Percentiles rank a stretch among this genome's conserved stretches.
phyloP scores from a whole-genome alignment of 306 rosid species.

The Castanospermum australe region DNA sequence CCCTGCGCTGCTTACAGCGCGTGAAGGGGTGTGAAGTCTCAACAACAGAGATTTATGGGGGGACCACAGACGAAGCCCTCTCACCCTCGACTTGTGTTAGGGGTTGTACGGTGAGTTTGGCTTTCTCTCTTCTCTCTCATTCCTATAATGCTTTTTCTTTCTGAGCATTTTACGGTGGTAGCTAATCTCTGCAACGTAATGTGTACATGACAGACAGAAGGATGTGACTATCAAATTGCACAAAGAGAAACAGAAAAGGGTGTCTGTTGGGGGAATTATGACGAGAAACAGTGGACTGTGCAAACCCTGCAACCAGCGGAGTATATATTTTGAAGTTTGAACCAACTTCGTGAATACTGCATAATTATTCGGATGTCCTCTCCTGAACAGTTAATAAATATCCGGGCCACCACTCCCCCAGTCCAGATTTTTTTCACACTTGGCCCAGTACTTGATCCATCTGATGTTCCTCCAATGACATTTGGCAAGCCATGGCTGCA shows the following conservation, averaged over 20 bases:
- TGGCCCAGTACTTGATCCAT: too few species aligned
- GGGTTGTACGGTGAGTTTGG: constrained; percentile 35
- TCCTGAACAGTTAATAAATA: neutral
- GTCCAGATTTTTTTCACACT: neutral
- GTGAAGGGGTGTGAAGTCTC: constrained; percentile 21
- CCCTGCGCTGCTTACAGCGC: neutral
- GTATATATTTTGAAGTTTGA: constrained; percentile 91
- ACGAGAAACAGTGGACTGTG: constrained; percentile 25
- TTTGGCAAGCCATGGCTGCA: too few species aligned
- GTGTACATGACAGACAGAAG: constrained; percentile 23
- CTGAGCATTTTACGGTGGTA: constrained; percentile 40
- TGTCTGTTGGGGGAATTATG: constrained; percentile 26
- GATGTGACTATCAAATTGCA: constrained; percentile 41
- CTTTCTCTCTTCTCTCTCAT: neutral
- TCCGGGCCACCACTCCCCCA: neutral
- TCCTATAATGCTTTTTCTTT: neutral
- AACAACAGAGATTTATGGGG: constrained; percentile 30
- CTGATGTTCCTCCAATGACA: too few species aligned
- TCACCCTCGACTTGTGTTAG: neutral
- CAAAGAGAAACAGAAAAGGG: constrained; percentile 9
- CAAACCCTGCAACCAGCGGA: constrained; percentile 12
- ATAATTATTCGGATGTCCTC: neutral
- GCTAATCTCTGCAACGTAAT: constrained; percentile 19
- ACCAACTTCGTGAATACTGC: constrained; percentile 62
- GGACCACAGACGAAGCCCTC: constrained; percentile 24